A percentile compares a stretch with the other conserved stretches of the same genome.
Conservation (phyloP, 306 rosid genomes). For the Rosa lucieae region DNA sequence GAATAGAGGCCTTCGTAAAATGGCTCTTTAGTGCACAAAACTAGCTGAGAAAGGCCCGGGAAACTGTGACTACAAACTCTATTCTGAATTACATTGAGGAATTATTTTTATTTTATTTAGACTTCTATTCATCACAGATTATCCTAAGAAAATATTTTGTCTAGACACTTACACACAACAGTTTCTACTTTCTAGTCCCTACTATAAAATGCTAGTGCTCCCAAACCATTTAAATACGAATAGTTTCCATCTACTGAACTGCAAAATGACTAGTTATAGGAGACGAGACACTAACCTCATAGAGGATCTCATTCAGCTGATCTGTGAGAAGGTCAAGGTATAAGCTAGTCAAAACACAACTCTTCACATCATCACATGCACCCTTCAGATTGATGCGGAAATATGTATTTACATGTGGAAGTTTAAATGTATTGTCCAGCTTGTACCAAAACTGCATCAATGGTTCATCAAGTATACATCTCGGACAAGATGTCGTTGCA, state of each 20-base stretch:
- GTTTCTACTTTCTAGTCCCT: background rate
- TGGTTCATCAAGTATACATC: conserved; percentile 77
- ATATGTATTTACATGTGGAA: conserved; percentile 88
- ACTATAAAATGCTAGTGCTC: no score
- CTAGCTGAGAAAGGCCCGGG: background rate
- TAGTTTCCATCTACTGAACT: background rate
- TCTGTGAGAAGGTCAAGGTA: conserved; percentile 82
- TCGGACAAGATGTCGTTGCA: conserved; percentile 46
- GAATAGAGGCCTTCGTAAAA: background rate
- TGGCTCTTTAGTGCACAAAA: background rate
- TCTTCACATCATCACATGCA: conserved; percentile 59
- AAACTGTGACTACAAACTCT: background rate
- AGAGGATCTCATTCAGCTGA: conserved; percentile 73
- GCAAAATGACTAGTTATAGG: conserved; percentile 6
- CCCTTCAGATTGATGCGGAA: conserved; percentile 89
- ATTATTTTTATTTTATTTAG: background rate
- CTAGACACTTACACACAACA: background rate
- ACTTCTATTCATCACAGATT: background rate
- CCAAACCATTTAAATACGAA: background rate
- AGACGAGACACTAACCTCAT: conserved; percentile 69
- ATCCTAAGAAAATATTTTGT: background rate
- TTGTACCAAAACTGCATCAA: conserved; percentile 91
- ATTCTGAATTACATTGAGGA: background rate
- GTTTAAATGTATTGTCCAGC: conserved; percentile 66
- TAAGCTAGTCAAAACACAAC: conserved; percentile 63